Evolutionary conservation across 164 flowering plant genomes (phyloP).

Genomic region (Brasenia schreberi): DNA sequence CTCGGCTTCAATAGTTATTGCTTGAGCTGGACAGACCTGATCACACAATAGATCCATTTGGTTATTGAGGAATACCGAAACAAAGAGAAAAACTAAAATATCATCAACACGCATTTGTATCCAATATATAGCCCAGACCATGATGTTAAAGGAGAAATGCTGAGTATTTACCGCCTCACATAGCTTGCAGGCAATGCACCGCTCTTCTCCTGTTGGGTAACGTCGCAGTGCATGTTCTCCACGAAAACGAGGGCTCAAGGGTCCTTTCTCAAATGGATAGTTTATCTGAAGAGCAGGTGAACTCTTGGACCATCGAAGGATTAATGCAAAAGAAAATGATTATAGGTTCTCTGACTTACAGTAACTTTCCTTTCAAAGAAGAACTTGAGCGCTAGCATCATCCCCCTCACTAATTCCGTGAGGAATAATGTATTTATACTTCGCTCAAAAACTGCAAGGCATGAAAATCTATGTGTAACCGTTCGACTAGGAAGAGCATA

Average conservation of each 20-base stretch:
- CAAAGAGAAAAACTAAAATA: no score
- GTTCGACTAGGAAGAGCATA: neutral
- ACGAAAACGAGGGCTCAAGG: slow-evolving; percentile 97
- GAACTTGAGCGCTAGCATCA: slow-evolving; percentile 79
- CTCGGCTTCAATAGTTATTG: slow-evolving; percentile 98
- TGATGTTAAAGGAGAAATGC: neutral
- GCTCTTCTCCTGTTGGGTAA: slow-evolving; percentile 98
- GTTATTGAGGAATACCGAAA: neutral
- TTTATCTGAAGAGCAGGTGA: slow-evolving; percentile 46
- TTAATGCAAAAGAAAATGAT: neutral
- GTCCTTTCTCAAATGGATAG: slow-evolving; percentile 99
- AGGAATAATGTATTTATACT: slow-evolving; percentile 87
- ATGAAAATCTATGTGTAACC: neutral
- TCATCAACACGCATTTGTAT: no score
- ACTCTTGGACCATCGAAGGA: neutral
- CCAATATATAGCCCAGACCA: no score
- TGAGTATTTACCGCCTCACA: slow-evolving; percentile 89
- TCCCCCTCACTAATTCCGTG: slow-evolving; percentile 95
- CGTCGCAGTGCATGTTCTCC: slow-evolving; percentile 99
- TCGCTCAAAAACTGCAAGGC: slow-evolving; percentile 73
- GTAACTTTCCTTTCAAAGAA: slow-evolving; percentile 93
- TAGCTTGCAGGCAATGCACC: slow-evolving; percentile 97
- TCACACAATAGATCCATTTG: neutral
- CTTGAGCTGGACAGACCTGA: slow-evolving; percentile 97
- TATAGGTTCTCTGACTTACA: slow-evolving; percentile 38